phyloP scores from a whole-genome alignment of 2,329 filamentous ascomycete genomes.

The Amylocarpus encephaloides region DNA sequence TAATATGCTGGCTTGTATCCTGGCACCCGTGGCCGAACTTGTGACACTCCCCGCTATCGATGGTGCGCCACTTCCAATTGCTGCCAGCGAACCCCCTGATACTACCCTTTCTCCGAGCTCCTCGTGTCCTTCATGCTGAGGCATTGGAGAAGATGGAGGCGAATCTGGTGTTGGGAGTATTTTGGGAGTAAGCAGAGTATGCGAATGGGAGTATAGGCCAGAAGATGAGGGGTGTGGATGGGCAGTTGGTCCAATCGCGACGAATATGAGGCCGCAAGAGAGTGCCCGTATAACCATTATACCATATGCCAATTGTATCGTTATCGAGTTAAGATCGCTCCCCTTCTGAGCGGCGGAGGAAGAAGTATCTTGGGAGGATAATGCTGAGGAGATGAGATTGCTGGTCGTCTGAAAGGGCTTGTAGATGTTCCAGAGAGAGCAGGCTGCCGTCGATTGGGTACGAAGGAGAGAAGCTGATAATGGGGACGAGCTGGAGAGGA shows the following conservation, averaged over 20 bases:
- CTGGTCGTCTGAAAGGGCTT: constrained; percentile 36
- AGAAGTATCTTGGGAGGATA: constrained; percentile 28
- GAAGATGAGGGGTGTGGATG: constrained; percentile 21
- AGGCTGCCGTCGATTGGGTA: constrained; percentile 58
- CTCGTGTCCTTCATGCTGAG: constrained; percentile 8
- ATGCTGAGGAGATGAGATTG: constrained; percentile 35
- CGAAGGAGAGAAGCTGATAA: constrained; percentile 51
- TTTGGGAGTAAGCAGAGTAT: constrained; percentile 6
- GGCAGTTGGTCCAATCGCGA: constrained; percentile 46
- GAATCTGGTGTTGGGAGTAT: constrained; percentile 12
- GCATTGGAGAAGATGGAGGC: constrained; percentile 19
- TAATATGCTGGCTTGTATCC: constrained; percentile 41
- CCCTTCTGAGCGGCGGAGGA: constrained; percentile 14
- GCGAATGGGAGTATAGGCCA: neutral
- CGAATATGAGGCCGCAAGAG: constrained; percentile 54
- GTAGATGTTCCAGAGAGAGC: constrained; percentile 55
- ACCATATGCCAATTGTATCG: constrained; percentile 47
- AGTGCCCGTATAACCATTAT: constrained; percentile 52
- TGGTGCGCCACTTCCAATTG: constrained; percentile 28
- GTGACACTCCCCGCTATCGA: constrained; percentile 27
- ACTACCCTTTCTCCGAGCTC: constrained; percentile 1
- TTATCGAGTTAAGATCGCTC: constrained; percentile 23
- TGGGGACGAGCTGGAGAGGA: constrained; percentile 55
- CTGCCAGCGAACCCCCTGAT: constrained; percentile 4
- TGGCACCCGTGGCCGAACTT: constrained; percentile 30